Base-by-base conservation (phyloP, 164 flowering plant genomes). In the Vitis labrusca region DNA sequence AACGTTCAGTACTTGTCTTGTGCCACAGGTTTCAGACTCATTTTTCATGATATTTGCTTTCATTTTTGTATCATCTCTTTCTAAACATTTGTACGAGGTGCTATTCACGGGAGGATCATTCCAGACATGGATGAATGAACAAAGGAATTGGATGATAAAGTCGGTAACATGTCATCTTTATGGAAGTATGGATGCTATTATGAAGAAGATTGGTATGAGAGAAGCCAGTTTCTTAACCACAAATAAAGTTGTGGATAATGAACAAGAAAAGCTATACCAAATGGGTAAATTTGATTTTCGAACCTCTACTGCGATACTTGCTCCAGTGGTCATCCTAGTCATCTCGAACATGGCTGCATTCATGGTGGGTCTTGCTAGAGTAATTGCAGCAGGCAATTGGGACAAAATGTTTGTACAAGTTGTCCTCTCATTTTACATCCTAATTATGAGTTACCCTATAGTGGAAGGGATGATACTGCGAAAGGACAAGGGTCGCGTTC, bases 161-260 rank as follows among this genome's bases (percentile, higher is more conserved):
- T 65, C 81, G 30, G 72, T 78, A 3, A 86, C 85, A 3, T 59
- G 72, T 8, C 50, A 71, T 48, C 16, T 78, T 0, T 84, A 79
- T 67, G 89, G 87, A 59, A 63, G 69, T 52, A 10, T 82, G 15
- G 82, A 78, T 51, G 78, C 71, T 8, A 10, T 80, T n/a, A 44
- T 81, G 78, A 75, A 79, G 29, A 64, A 56, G 16, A 1, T 78
- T 4, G 85, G 85, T 11, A 1, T 75, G 59, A 71, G 76, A 7
- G 68, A 82, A 47, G 83, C 79, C 1, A 80, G 69, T 48, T 85
- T 85, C 72, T n/a, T 71, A 51, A 83, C 83, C 7, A 85, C 87
- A 6, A 82, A 80, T 50, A 85, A 86, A 74, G 83, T 69, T 10
- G 56, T 23, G 3, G 79, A 82, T 10, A 73, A 66, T 11, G 84